phyloP scores from a whole-genome alignment of 306 rosid species.

The Aeschynomene evenia region DNA sequence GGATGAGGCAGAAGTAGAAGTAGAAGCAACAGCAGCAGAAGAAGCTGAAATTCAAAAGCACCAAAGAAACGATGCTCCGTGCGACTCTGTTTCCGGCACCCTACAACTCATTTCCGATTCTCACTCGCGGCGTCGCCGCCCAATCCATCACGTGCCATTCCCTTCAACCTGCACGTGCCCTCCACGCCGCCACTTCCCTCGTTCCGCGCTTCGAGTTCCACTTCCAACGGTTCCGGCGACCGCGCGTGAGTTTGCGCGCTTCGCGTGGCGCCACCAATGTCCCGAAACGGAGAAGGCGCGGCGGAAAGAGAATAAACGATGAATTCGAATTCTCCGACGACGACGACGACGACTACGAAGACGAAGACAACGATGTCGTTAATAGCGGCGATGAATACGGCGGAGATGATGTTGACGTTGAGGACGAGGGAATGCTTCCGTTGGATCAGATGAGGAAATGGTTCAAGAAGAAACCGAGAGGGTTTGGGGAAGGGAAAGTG shows the following conservation, averaged over 20 bases:
- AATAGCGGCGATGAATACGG: not conserved
- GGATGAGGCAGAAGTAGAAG: not conserved
- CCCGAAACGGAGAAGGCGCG: slow-evolving; percentile 28
- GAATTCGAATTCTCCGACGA: not conserved
- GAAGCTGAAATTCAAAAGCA: not conserved
- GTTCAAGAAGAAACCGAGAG: slow-evolving; percentile 64
- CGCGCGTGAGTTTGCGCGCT: slow-evolving; percentile 18
- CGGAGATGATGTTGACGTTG: slow-evolving; percentile 25
- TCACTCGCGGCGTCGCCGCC: not conserved
- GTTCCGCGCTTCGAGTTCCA: slow-evolving; percentile 19
- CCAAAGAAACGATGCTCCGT: slow-evolving; percentile 38
- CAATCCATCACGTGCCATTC: slow-evolving; percentile 17
- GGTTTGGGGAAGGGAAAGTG: slow-evolving; percentile 76
- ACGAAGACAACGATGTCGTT: slow-evolving; percentile 12
- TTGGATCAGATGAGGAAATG: slow-evolving; percentile 58
- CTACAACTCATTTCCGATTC: slow-evolving; percentile 19
- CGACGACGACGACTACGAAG: slow-evolving; percentile 27
- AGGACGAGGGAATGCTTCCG: slow-evolving; percentile 46
- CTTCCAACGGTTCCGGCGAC: slow-evolving; percentile 27
- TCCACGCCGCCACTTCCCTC: slow-evolving; percentile 17
- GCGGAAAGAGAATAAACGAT: slow-evolving; percentile 30
- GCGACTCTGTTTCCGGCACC: slow-evolving; percentile 35
- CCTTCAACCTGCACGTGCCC: slow-evolving; percentile 16
- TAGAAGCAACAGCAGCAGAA: not conserved
- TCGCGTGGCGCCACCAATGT: not conserved